Evolutionary conservation across 2,329 filamentous ascomycete genomes (phyloP).

Genomic region (Colletotrichum orchidophilum): DNA sequence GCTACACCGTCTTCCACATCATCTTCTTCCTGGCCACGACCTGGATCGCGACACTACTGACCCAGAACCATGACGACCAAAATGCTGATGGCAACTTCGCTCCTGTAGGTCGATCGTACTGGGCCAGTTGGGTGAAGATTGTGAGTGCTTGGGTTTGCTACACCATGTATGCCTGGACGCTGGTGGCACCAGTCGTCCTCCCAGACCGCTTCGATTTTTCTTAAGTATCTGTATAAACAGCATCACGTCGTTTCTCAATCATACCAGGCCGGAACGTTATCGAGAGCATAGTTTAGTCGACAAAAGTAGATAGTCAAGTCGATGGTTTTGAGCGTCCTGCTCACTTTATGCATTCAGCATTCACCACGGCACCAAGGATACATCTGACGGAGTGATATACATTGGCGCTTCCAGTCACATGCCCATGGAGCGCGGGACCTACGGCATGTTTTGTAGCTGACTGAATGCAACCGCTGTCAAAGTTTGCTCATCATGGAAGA

Average conservation of each 20-base stretch:
- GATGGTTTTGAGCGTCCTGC: neutral
- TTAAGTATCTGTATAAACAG: slow-evolving; percentile 33
- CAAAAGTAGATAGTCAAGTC: neutral
- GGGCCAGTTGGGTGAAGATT: slow-evolving; percentile 99
- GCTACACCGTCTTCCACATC: slow-evolving; percentile 93
- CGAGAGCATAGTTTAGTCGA: neutral
- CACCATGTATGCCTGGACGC: slow-evolving; percentile 90
- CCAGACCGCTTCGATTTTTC: slow-evolving; percentile 84
- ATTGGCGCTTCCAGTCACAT: too few species aligned
- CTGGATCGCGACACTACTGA: slow-evolving; percentile 92
- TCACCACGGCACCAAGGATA: neutral
- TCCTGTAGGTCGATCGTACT: slow-evolving; percentile 93
- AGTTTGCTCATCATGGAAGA: neutral
- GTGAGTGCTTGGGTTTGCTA: slow-evolving; percentile 98
- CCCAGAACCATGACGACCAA: slow-evolving; percentile 75
- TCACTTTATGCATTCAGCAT: neutral
- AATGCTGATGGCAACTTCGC: slow-evolving; percentile 79
- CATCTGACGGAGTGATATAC: neutral
- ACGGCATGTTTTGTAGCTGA: neutral
- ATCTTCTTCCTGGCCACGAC: slow-evolving; percentile 97
- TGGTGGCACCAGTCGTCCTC: slow-evolving; percentile 85
- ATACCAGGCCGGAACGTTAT: neutral
- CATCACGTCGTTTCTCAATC: neutral
- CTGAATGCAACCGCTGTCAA: neutral
- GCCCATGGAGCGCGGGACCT: too few species aligned